These are phyloP conservation scores for Termitomyces sp. DNA, from an alignment of 768 basidiomycete species.

Conservation along the genomic window DNA sequence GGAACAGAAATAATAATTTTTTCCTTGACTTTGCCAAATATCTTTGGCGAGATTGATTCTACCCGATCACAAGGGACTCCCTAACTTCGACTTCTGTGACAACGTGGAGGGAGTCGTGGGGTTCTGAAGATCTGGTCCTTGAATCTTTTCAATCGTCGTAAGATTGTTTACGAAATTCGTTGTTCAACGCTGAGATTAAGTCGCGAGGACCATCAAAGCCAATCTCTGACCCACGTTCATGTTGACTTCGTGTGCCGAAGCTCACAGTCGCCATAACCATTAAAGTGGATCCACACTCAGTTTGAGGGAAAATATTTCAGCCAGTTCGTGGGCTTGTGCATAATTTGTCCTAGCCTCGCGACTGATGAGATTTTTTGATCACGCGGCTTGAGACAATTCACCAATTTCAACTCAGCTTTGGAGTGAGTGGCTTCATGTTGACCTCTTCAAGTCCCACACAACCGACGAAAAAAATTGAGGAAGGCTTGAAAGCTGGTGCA, in stretches of 20 bases:
- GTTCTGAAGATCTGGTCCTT: too few species aligned
- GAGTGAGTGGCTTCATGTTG: neutral
- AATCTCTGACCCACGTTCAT: neutral
- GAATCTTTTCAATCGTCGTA: neutral
- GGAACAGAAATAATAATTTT: too few species aligned
- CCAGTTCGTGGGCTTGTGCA: neutral
- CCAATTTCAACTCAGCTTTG: neutral
- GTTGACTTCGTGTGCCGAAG: neutral
- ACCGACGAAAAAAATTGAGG: neutral
- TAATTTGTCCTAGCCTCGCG: neutral
- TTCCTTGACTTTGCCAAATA: too few species aligned
- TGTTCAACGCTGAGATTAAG: neutral
- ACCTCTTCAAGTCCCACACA: neutral
- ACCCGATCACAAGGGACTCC: too few species aligned
- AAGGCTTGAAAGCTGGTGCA: neutral
- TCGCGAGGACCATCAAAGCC: neutral
- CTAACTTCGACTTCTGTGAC: too few species aligned
- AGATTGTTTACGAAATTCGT: neutral
- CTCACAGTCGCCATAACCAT: neutral
- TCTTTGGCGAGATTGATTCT: too few species aligned
- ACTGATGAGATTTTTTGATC: neutral
- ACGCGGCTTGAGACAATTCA: neutral
- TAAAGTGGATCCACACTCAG: neutral
- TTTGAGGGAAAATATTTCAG: neutral
- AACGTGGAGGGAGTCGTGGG: too few species aligned